These are phyloP conservation scores for Aspergillus ustus DNA, from an alignment of 2,329 filamentous ascomycete species.

Conservation along the genomic window DNA sequence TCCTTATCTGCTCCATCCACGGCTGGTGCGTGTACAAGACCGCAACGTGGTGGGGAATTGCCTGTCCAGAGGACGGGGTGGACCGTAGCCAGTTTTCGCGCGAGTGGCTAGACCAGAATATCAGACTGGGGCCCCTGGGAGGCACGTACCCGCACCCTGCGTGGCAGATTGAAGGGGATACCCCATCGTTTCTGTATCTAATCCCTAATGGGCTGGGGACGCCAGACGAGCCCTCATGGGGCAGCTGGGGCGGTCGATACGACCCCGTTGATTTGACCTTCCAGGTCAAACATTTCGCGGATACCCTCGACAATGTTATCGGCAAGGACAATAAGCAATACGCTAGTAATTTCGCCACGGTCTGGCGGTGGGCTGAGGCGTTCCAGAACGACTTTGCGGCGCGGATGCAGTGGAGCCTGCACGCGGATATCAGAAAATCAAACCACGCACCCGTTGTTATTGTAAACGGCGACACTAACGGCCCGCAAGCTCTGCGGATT, in stretches of 20 bases:
- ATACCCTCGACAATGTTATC: slow-evolving; percentile 38
- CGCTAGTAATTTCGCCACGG: slow-evolving; percentile 52
- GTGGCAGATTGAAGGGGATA: slow-evolving; percentile 60
- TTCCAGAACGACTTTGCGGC: slow-evolving; percentile 59
- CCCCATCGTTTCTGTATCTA: slow-evolving; percentile 47
- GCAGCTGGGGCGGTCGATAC: slow-evolving; percentile 51
- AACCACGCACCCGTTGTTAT: slow-evolving; percentile 30
- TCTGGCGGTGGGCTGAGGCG: slow-evolving; percentile 59
- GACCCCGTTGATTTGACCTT: slow-evolving; percentile 24
- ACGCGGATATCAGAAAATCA: slow-evolving; percentile 21
- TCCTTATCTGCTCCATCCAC: slow-evolving; percentile 62
- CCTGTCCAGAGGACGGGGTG: slow-evolving; percentile 55
- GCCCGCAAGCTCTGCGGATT: too few species aligned
- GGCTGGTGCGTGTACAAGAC: slow-evolving; percentile 60
- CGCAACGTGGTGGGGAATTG: slow-evolving; percentile 63
- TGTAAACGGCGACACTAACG: slow-evolving; percentile 20
- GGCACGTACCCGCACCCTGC: slow-evolving; percentile 52
- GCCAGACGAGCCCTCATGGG: slow-evolving; percentile 46
- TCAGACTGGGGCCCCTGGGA: slow-evolving; percentile 58
- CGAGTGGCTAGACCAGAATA: slow-evolving; percentile 58
- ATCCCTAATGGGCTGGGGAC: slow-evolving; percentile 49
- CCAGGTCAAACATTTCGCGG: slow-evolving; percentile 11
- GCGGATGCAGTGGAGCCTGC: slow-evolving; percentile 53
- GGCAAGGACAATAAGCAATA: slow-evolving; percentile 38
- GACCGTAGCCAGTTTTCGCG: slow-evolving; percentile 55